Conservation (phyloP, 176 grass and related monocot genomes). For the Tillandsia fasciculata region DNA sequence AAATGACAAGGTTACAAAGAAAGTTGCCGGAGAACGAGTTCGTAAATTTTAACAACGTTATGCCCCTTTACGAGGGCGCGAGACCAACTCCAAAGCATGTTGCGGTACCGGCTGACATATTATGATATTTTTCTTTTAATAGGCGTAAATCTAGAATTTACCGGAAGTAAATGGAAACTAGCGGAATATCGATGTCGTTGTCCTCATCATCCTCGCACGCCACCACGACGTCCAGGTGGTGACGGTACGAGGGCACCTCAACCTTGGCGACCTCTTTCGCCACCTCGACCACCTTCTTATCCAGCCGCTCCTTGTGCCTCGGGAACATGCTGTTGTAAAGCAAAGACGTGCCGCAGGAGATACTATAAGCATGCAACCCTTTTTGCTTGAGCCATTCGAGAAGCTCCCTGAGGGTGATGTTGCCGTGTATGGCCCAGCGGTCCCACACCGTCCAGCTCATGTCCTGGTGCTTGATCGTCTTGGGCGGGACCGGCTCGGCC, state of each 20-base stretch:
- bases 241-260: slow-evolving; percentile 58
- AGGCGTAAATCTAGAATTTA: slow-evolving; percentile 13
- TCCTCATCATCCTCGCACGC: slow-evolving; percentile 82
- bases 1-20: no score
- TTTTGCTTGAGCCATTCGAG: slow-evolving; percentile 70
- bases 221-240: slow-evolving; percentile 62
- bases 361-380: slow-evolving; percentile 73
- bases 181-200: slow-evolving; percentile 78
- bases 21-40: no score
- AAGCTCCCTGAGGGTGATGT: slow-evolving; percentile 64
- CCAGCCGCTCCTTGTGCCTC: slow-evolving; percentile 74
- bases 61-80: no score
- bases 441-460: slow-evolving; percentile 86
- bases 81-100: no score
- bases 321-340: slow-evolving; percentile 95
- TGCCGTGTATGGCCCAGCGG: slow-evolving; percentile 60
- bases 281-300: slow-evolving; percentile 58
- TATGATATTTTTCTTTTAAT: no score
- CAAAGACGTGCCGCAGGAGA: slow-evolving; percentile 65
- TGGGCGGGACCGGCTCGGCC: slow-evolving; percentile 68
- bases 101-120: no score
- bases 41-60: no score
- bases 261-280: slow-evolving; percentile 66
- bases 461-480: slow-evolving; percentile 53
- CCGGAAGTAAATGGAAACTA: slow-evolving; percentile 61